Conservation (phyloP, 176 grass and related monocot genomes). For the Rhynchospora tenuis region DNA sequence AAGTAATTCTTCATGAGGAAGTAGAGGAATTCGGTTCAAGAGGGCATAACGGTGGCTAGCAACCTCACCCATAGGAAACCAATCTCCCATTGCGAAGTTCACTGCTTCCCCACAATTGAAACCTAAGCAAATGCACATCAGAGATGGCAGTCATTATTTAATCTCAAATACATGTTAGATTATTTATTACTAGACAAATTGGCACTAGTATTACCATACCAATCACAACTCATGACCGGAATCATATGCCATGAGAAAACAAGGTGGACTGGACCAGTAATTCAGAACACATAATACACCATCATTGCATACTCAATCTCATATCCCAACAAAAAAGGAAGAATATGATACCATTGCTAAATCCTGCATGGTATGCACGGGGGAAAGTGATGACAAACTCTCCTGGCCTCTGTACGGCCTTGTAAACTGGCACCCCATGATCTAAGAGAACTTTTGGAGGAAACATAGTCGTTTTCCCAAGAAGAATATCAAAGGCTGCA, state of each 20-base stretch:
- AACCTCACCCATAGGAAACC: conserved; percentile 73
- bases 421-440: conserved; percentile 83
- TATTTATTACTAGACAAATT: background rate
- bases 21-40: conserved; percentile 64
- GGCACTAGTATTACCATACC: background rate
- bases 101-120: conserved; percentile 98
- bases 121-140: conserved; percentile 33
- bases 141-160: background rate
- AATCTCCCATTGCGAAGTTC: conserved; percentile 77
- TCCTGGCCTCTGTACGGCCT: conserved; percentile 87
- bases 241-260: background rate
- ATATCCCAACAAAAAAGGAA: background rate
- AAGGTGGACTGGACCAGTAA: background rate
- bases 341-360: conserved; percentile 81
- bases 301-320: background rate
- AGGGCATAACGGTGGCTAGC: conserved; percentile 85
- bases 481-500: conserved; percentile 88
- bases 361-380: conserved; percentile 83
- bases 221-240: background rate
- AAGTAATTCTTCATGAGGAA: conserved; percentile 89
- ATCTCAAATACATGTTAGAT: background rate
- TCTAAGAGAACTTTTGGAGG: conserved; percentile 79
- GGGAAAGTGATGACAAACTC: conserved; percentile 97
- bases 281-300: background rate
- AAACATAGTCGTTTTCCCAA: conserved; percentile 98